These are phyloP conservation scores for Russula sp. DNA, from an alignment of 768 basidiomycete genomes.

Conservation along the genomic window DNA sequence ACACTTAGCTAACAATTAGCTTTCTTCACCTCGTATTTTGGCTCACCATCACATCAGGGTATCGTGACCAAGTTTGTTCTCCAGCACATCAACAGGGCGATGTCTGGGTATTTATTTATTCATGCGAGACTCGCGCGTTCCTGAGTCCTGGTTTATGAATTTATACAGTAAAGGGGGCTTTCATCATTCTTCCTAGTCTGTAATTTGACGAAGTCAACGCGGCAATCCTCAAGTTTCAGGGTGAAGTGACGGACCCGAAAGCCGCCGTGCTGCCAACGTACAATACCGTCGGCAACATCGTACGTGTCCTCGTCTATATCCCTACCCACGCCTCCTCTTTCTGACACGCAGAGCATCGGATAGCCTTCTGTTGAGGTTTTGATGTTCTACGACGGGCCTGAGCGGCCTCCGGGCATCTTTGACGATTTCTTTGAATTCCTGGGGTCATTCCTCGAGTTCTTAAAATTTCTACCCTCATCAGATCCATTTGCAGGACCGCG, in stretches of 20 bases:
- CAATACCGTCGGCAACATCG: slow-evolving; percentile 4
- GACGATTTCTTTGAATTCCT: slow-evolving; percentile 29
- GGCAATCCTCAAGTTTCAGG: slow-evolving; percentile 21
- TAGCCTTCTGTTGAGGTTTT: slow-evolving; percentile 12
- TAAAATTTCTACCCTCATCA: not conserved
- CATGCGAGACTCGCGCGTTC: not conserved
- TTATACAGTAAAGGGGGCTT: slow-evolving; percentile 3
- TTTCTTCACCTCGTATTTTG: not conserved
- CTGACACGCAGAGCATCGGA: not conserved
- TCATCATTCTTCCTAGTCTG: not conserved
- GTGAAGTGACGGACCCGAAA: slow-evolving; percentile 17
- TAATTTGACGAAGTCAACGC: slow-evolving; percentile 33
- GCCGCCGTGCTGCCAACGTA: slow-evolving; percentile 16
- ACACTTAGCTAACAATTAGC: not conserved
- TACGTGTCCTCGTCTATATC: not conserved
- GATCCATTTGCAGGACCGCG: slow-evolving; percentile 4
- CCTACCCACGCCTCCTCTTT: not conserved
- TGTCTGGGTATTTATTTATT: slow-evolving; percentile 20
- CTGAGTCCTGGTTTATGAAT: not conserved
- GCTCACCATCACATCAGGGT: slow-evolving; percentile 9
- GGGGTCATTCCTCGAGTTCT: slow-evolving; percentile 11
- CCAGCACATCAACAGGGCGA: slow-evolving; percentile 18
- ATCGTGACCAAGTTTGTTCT: slow-evolving; percentile 27
- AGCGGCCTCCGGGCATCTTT: slow-evolving; percentile 29
- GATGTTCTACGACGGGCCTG: slow-evolving; percentile 32